phyloP scores from a whole-genome alignment of 345 rosid species.

The Atalantia buxifolia region DNA sequence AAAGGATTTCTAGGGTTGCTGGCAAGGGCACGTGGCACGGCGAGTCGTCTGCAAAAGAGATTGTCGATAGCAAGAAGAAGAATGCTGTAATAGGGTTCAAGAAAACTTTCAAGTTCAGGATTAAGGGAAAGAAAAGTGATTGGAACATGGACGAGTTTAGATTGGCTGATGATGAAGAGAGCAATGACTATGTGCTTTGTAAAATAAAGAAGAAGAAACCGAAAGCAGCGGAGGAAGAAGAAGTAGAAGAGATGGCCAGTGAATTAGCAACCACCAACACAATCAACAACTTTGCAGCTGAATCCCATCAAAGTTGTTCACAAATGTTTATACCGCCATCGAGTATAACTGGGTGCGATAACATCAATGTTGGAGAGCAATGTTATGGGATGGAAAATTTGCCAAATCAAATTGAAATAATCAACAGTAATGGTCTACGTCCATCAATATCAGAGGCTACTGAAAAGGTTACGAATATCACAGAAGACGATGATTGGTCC shows the following conservation, averaged over 20 bases:
- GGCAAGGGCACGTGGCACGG: neutral
- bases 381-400: too few relatives aligned
- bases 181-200: neutral
- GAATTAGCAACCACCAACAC: too few relatives aligned
- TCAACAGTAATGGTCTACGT: too few relatives aligned
- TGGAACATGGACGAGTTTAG: neutral
- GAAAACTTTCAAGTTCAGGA: neutral
- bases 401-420: too few relatives aligned
- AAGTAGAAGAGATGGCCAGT: neutral
- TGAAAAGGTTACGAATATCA: too few relatives aligned
- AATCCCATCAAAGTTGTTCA: too few relatives aligned
- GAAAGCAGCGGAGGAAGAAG: neutral
- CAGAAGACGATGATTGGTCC: too few relatives aligned
- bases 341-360: accelerated
- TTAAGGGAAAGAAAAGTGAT: neutral
- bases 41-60: neutral
- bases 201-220: neutral
- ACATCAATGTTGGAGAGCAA: too few relatives aligned
- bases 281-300: neutral
- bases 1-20: neutral
- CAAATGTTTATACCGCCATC: too few relatives aligned
- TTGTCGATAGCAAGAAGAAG: neutral
- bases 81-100: neutral
- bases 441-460: too few relatives aligned
- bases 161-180: neutral